Base-by-base conservation (phyloP, 2,329 filamentous ascomycete species). In the Aspergillus sojae region DNA sequence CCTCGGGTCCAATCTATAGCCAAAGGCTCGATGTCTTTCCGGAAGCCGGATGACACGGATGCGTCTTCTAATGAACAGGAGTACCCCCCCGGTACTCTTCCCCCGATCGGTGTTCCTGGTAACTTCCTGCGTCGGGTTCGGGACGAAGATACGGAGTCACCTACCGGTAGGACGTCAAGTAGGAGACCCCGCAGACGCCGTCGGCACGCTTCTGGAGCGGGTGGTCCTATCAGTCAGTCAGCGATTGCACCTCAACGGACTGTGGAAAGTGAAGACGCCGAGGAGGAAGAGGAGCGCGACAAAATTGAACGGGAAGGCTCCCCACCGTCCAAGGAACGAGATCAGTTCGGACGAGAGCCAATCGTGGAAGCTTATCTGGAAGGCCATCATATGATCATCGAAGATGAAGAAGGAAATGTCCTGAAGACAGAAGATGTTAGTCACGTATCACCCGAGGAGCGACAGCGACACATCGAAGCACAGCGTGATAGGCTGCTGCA, bases 391-490 rank as follows among this genome's bases (percentile, higher is more conserved):
- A 85, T 95, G 45, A 81, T 97, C 7, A 88, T 96, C 61, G 94
- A 98, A 77, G 91, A 96, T 70, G 83, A 89, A 66, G 90, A 97
- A 62, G 94, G 94, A 9, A 94, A 97, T 60, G 94, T 97, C 3
- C 75, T 97, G 6, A 87, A 87, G 21, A 86, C 92, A 0, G 84
- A 89, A 67, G 78, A 86, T 48, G 83, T 76, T 12, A 74, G 68
- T 19, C 69, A 80, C 39, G 73, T 81, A 65, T 78, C 77, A 53
- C 83, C 86, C 5, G 84, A 86, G n/a, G 85, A 92, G 68, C 78
- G 88, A 53, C 79, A 86, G 56, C 86, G 87, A 70, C 84, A 87
- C 50, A 91, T 82, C 16, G 68, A 79, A 57, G 74, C 79, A 12
- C 82, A 85, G 67, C 83, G 81, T n/a, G 75, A 74, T 57, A 79